phyloP scores from a whole-genome alignment of 768 basidiomycete species.

The Mycena floridula region DNA sequence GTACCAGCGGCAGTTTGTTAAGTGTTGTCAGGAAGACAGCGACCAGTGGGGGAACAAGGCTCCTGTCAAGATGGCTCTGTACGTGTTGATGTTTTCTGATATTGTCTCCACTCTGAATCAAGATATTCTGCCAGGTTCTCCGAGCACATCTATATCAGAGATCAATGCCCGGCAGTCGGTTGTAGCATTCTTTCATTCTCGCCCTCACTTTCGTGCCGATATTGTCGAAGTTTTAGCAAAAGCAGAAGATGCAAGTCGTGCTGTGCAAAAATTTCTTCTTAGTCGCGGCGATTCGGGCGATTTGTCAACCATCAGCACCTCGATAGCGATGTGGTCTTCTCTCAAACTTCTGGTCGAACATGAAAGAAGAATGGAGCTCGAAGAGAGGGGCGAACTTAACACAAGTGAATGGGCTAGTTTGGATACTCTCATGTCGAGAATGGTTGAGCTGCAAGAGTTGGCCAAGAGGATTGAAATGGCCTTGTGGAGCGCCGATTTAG shows the following conservation, averaged over 20 bases:
- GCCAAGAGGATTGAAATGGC: slow-evolving; percentile 50
- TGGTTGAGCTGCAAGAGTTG: slow-evolving; percentile 47
- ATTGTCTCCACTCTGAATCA: neutral
- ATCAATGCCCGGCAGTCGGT: slow-evolving; percentile 73
- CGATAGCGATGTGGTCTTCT: slow-evolving; percentile 53
- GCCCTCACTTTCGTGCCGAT: slow-evolving; percentile 62
- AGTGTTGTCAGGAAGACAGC: slow-evolving; percentile 71
- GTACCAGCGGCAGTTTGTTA: slow-evolving; percentile 65
- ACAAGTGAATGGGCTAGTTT: slow-evolving; percentile 49
- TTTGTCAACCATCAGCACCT: slow-evolving; percentile 55
- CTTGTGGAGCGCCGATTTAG: slow-evolving; percentile 24
- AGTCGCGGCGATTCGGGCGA: slow-evolving; percentile 64
- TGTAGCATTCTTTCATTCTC: slow-evolving; percentile 60
- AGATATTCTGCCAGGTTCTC: slow-evolving; percentile 53
- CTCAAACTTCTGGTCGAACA: slow-evolving; percentile 45
- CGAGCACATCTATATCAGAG: slow-evolving; percentile 68
- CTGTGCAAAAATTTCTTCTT: slow-evolving; percentile 71
- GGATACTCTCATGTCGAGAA: slow-evolving; percentile 43
- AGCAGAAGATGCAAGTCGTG: slow-evolving; percentile 65
- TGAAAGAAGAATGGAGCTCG: slow-evolving; percentile 49
- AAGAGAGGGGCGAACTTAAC: slow-evolving; percentile 22
- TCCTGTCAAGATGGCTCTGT: slow-evolving; percentile 78
- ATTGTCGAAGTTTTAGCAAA: slow-evolving; percentile 47
- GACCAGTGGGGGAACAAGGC: slow-evolving; percentile 71
- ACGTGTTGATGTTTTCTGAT: slow-evolving; percentile 17